Evolutionary conservation across 2,329 filamentous ascomycete genomes (phyloP), one percentile per base, ranked within the genome.

Genomic region (Neonectria faginata): DNA sequence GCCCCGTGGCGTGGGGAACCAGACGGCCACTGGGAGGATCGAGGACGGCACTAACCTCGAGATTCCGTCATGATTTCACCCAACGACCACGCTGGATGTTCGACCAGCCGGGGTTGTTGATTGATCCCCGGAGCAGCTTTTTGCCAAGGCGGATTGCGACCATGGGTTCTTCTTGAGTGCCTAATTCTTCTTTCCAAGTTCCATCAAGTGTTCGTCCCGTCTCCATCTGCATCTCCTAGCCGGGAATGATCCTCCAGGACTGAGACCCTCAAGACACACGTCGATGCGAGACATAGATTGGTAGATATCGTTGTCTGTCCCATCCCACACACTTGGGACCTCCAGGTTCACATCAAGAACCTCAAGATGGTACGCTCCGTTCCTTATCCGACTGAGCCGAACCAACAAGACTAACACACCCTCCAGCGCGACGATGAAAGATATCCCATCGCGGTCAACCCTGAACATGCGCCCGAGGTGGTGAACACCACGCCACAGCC

Each of bases 351-450:
- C 27, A 25, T 31, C 7, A 11, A 22, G 16, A 48, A 11, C 25
- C 42, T 42, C 6, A 52, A 18, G 20, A 61, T 61, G 59, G 52
- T 61, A 51, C 14, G 27, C 3, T 29, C 11, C 9, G 18, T 22
- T 14, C 16, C 12, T 22, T 52, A 33, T 44, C n/a, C 10, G 29
- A 25, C 9, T n/a, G 31, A 47, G 29, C 50, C 14, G 42, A 22
- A 65, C 56, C 51, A 29, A 50, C 20, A 41, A 51, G 10, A 33
- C 36, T 39, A 39, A 39, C 36, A 39, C 36, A 5, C 36, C 36
- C 14, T 20, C 25, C 52, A 69, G 67, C 67, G 62, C 33, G 67
- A 68, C 47, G 67, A 69, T 51, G 67, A 69, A 57, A 61, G 60
- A 50, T 69, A 69, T 62, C 67, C 67, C 7, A 69, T 56, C 10